Conservation (phyloP, 2,329 filamentous ascomycete species). For the Penicillium sp. region DNA sequence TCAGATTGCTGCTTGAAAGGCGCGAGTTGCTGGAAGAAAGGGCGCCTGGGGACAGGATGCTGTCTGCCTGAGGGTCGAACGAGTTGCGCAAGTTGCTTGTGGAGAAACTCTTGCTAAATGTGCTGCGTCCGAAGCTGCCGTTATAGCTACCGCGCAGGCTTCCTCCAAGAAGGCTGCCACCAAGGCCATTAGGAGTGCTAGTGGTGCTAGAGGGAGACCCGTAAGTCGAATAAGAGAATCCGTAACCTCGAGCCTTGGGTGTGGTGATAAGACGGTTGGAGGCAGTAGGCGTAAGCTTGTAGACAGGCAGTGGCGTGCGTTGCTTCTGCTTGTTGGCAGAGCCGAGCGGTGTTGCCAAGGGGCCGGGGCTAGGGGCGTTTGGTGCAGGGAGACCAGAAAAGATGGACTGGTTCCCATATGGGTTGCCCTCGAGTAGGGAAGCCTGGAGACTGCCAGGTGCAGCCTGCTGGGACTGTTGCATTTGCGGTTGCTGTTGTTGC, state of each 20-base stretch:
- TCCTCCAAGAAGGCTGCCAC: conserved; percentile 65
- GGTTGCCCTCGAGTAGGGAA: conserved; percentile 80
- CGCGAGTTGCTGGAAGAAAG: conserved; percentile 73
- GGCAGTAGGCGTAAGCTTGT: conserved; percentile 82
- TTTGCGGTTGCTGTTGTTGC: conserved; percentile 58
- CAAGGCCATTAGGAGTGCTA: conserved; percentile 71
- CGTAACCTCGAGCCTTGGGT: conserved; percentile 79
- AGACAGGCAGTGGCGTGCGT: conserved; percentile 79
- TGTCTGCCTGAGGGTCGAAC: conserved; percentile 77
- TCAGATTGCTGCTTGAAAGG: conserved; percentile 73
- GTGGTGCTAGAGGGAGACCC: conserved; percentile 75
- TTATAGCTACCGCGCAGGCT: conserved; percentile 44
- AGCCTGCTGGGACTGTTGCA: conserved; percentile 47
- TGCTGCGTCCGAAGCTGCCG: conserved; percentile 66
- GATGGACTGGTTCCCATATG: conserved; percentile 86
- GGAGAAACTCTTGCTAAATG: conserved; percentile 85
- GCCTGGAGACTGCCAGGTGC: conserved; percentile 65
- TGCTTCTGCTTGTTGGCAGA: conserved; percentile 77
- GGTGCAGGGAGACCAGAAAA: conserved; percentile 74
- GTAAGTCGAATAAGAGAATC: conserved; percentile 92
- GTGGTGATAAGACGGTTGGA: conserved; percentile 81
- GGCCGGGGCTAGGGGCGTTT: conserved; percentile 74
- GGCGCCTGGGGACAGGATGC: conserved; percentile 82
- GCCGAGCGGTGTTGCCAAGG: conserved; percentile 86
- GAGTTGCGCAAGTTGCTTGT: conserved; percentile 83